phyloP scores from a whole-genome alignment of 1,139 yeast genomes.

The Yamadazyma pseudoaaseri region DNA sequence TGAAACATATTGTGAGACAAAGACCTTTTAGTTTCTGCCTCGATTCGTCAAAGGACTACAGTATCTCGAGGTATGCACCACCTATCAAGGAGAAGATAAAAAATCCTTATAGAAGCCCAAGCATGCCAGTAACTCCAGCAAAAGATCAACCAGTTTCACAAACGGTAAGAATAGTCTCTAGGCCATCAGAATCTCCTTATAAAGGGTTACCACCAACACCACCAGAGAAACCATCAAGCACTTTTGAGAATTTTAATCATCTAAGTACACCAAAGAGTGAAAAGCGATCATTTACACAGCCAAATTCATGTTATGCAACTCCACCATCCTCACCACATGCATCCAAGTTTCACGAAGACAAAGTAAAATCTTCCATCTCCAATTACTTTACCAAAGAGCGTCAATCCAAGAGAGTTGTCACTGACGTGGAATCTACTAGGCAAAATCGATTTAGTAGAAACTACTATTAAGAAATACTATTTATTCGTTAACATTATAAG shows the following conservation, averaged over 20 bases:
- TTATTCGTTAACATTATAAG: no score
- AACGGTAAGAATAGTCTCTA: background rate
- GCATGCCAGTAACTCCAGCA: background rate
- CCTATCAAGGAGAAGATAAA: constrained; percentile 1
- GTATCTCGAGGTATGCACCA: constrained; percentile 28
- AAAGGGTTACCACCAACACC: background rate
- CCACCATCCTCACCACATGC: constrained; percentile 3
- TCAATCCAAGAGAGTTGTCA: constrained; percentile 1
- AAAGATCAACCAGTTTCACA: background rate
- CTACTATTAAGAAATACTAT: background rate
- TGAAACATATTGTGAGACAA: constrained; percentile 24
- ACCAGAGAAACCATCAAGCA: background rate
- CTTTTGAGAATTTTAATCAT: background rate
- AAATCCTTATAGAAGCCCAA: constrained; percentile 10
- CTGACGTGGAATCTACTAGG: constrained; percentile 1
- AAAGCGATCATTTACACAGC: constrained; percentile 2
- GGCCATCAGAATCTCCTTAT: background rate
- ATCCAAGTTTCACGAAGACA: constrained; percentile 4
- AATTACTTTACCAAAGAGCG: constrained; percentile 9
- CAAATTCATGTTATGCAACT: background rate
- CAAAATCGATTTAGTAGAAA: constrained; percentile 3
- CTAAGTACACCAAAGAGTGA: background rate
- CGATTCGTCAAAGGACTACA: constrained; percentile 33
- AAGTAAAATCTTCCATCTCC: constrained; percentile 10
- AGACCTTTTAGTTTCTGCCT: constrained; percentile 34